Evolutionary conservation across 1,139 yeast species (phyloP), one percentile per base, ranked within the genome.

Genomic region (Debaryomyces coudertii): DNA sequence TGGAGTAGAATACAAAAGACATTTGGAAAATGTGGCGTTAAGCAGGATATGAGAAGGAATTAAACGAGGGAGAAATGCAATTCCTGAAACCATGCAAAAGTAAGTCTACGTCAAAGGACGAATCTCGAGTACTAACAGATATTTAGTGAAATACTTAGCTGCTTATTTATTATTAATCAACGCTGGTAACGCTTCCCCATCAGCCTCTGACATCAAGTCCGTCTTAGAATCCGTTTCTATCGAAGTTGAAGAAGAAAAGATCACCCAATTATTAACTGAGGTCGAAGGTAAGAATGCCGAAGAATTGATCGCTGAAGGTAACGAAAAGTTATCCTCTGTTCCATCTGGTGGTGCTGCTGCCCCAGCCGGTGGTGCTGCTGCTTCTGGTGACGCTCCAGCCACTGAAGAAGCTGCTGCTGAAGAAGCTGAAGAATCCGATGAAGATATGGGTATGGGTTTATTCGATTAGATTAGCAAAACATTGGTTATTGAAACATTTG

Each of bases 261-360:
- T 93, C 77, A 76, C 83, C 68, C 78, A 87, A 69, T 87, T 93
- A 73, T 79, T 93, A 69, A 76, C 89, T 62, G 95, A 95, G 73
- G 85, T 93, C 66, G 92, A 89, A 77, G 99, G 98, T 77, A 93
- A 93, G 87, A 76, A 82, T 70, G 82, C 87, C 70, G 85, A 81
- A 61, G 97, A 90, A 78, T 86, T 93, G 79, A 86, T 93, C 64
- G 93, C 97, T 68, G 95, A 85, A 78, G 99, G 99, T 82, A 79
- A 88, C 75, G 78, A 84, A 76, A 93, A 93, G 83, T 87, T 93
- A 71, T 92, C 98, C 62, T 82, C 97, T 58, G 96, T 92, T 61
- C 98, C 99, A 78, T 70, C 97, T 71, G 99, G 96, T 76, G 97
- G 93, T 79, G 92, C 96, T 69, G 92, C 92, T 70, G 82, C 89